These are phyloP conservation scores for Starmerella bacillaris DNA, from an alignment of 805 yeast genomes.

Conservation along the genomic window DNA sequence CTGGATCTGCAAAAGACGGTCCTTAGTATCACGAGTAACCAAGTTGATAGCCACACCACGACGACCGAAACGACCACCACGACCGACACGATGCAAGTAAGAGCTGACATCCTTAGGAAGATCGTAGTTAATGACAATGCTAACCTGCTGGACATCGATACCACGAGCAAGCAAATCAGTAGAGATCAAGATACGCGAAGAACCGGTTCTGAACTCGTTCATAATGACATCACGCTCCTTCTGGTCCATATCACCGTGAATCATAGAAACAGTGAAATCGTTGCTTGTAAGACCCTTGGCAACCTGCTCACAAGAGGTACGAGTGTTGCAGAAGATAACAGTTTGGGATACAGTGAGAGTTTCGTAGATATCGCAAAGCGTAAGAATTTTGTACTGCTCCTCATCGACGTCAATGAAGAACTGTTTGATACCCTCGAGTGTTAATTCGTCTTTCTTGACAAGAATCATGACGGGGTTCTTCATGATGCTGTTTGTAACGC, in stretches of 20 bases:
- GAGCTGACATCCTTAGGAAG: slow-evolving; percentile 78
- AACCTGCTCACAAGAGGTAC: slow-evolving; percentile 80
- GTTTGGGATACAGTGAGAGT: slow-evolving; percentile 92
- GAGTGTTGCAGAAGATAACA: slow-evolving; percentile 93
- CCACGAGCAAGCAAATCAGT: slow-evolving; percentile 97
- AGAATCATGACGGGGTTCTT: slow-evolving; percentile 83
- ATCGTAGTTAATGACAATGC: slow-evolving; percentile 86
- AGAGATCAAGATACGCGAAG: slow-evolving; percentile 77
- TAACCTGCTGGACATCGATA: slow-evolving; percentile 93
- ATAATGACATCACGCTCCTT: slow-evolving; percentile 83
- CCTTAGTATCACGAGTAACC: slow-evolving; percentile 62
- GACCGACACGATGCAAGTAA: slow-evolving; percentile 93
- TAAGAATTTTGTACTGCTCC: slow-evolving; percentile 90
- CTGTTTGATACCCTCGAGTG: slow-evolving; percentile 91
- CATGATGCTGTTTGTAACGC: slow-evolving; percentile 84
- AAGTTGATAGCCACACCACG: slow-evolving; percentile 96
- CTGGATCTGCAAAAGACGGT: slow-evolving; percentile 68
- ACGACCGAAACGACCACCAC: slow-evolving; percentile 97
- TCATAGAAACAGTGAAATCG: slow-evolving; percentile 80
- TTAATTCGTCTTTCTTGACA: slow-evolving; percentile 88
- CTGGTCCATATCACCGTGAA: slow-evolving; percentile 94
- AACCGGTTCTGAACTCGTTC: slow-evolving; percentile 90
- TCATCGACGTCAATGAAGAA: slow-evolving; percentile 76
- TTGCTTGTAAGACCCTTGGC: slow-evolving; percentile 53
- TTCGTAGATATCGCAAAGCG: slow-evolving; percentile 86